phyloP scores from a whole-genome alignment of 2,329 filamentous ascomycete species.

The Apiospora sp. region DNA sequence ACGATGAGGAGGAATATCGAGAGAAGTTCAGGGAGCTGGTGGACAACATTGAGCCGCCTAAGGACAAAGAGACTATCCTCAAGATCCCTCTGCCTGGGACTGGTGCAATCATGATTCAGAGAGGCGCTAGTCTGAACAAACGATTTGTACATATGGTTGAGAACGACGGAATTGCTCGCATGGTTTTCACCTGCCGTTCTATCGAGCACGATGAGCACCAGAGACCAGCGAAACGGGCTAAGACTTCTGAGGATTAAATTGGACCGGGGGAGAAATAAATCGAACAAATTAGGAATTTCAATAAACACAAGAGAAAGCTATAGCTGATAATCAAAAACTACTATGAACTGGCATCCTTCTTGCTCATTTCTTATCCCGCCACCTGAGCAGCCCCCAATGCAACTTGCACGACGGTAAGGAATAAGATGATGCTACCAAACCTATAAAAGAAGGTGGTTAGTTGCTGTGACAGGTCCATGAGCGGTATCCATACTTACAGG shows the following conservation, averaged over 20 bases:
- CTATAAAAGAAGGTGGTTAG: neutral
- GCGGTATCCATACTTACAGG: constrained; percentile 9
- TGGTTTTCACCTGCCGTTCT: neutral
- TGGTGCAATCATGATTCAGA: neutral
- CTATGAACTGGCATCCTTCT: no score
- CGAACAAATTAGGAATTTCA: no score
- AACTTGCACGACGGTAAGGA: neutral
- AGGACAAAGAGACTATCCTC: neutral
- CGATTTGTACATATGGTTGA: neutral
- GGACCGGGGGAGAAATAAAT: neutral
- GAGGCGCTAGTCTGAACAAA: neutral
- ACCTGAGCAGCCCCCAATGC: no score
- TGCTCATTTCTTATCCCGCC: no score
- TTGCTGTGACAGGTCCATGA: neutral
- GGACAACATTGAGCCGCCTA: neutral
- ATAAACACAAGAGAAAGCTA: no score
- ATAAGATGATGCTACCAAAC: neutral
- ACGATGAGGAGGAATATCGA: neutral
- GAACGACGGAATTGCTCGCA: neutral
- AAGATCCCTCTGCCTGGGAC: neutral
- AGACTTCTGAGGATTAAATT: neutral
- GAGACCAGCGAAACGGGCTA: neutral
- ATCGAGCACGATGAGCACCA: neutral
- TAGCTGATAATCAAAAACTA: no score
- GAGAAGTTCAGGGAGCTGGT: neutral